A percentile compares a stretch with the other conserved stretches of the same genome.
Conservation (phyloP, 2,329 filamentous ascomycete genomes). For the Cadophora luteo-olivacea region DNA sequence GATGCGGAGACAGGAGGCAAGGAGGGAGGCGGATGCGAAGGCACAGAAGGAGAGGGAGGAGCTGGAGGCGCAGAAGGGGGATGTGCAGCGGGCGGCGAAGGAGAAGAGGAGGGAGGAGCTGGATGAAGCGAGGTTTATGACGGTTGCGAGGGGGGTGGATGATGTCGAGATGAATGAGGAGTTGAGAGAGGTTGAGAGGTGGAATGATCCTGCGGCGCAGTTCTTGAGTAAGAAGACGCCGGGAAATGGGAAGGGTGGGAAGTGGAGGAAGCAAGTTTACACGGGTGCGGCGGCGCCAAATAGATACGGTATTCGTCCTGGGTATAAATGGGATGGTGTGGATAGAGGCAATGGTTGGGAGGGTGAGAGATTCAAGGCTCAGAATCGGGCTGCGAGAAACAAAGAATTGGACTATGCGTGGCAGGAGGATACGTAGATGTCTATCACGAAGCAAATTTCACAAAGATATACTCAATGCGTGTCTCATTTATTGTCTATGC, state of each 20-base stretch:
- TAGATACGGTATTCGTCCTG: constrained; percentile 90
- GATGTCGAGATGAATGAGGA: constrained; percentile 87
- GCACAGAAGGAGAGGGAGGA: constrained; percentile 68
- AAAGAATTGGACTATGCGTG: constrained; percentile 88
- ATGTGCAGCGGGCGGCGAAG: constrained; percentile 78
- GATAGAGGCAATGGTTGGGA: constrained; percentile 95
- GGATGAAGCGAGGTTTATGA: constrained; percentile 82
- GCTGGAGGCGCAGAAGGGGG: constrained; percentile 77
- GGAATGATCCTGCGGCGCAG: constrained; percentile 92
- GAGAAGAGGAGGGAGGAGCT: constrained; percentile 70
- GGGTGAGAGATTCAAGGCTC: constrained; percentile 86
- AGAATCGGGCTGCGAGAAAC: constrained; percentile 78
- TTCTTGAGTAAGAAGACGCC: constrained; percentile 64
- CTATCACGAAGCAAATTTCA: not conserved
- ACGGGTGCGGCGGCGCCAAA: constrained; percentile 84
- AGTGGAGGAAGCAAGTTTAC: constrained; percentile 59
- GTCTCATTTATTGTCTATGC: constrained; percentile 20
- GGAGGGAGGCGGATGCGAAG: constrained; percentile 78
- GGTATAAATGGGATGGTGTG: constrained; percentile 96
- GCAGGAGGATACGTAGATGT: constrained; percentile 86
- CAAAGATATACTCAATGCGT: constrained; percentile 13
- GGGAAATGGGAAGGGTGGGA: constrained; percentile 35
- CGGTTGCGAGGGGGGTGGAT: constrained; percentile 79
- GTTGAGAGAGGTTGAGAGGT: constrained; percentile 75
- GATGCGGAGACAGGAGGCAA: constrained; percentile 86